Evolutionary conservation across 2,329 filamentous ascomycete species (phyloP).

Genomic region (Geosmithia morbida): DNA sequence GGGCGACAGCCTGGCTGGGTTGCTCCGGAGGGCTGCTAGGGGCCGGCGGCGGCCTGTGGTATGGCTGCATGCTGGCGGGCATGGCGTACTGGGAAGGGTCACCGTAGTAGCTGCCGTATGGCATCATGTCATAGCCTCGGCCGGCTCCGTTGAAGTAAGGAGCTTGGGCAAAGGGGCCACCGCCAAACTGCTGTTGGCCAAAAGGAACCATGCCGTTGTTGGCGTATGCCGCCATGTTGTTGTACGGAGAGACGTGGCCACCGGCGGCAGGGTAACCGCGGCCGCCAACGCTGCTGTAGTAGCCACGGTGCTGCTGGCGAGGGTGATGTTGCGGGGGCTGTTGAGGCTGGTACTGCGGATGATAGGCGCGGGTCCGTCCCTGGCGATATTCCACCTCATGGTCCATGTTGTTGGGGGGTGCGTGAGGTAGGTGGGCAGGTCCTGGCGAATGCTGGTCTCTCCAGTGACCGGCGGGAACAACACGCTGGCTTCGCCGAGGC

Average conservation of each 20-base stretch:
- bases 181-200: slow-evolving; percentile 6
- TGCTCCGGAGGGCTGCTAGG: slow-evolving; percentile 22
- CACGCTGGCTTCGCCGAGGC: neutral
- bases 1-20: slow-evolving; percentile 21
- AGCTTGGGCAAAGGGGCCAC: slow-evolving; percentile 27
- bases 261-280: slow-evolving; percentile 7
- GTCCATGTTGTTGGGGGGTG: slow-evolving; percentile 40
- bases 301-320: neutral
- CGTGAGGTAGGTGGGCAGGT: slow-evolving; percentile 20
- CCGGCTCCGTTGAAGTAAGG: slow-evolving; percentile 25
- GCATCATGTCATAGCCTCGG: slow-evolving; percentile 33
- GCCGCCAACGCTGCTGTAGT: neutral
- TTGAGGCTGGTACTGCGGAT: neutral
- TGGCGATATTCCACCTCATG: neutral
- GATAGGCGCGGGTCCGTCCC: neutral
- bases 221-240: neutral
- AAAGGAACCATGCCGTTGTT: slow-evolving; percentile 1
- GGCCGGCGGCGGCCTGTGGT: slow-evolving; percentile 23
- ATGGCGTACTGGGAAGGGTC: slow-evolving; percentile 3
- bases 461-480: neutral
- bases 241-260: slow-evolving; percentile 28
- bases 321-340: neutral
- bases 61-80: slow-evolving; percentile 19
- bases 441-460: slow-evolving; percentile 14
- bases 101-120: slow-evolving; percentile 19